A percentile compares a stretch with the other conserved stretches of the same genome.
Evolutionary conservation across 2,329 filamentous ascomycete species (phyloP).

Genomic region (Sphaerostilbella broomeana): DNA sequence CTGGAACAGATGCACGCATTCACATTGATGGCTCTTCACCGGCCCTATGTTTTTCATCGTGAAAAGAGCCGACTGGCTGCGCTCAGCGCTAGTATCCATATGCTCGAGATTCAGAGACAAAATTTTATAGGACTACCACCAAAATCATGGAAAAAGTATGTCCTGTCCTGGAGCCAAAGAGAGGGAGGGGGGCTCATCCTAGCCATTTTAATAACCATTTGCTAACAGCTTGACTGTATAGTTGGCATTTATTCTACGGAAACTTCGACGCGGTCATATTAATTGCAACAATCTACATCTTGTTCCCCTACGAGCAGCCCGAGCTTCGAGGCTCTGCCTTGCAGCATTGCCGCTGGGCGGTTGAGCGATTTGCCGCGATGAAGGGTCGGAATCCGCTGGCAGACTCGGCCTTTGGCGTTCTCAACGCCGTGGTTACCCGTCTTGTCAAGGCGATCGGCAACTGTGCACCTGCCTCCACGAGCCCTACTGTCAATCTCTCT

Average conservation of each 20-base stretch:
- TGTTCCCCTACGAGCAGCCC: slow-evolving; percentile 50
- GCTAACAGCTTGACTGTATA: slow-evolving; percentile 14
- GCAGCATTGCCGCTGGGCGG: slow-evolving; percentile 54
- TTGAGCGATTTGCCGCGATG: slow-evolving; percentile 53
- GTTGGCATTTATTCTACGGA: slow-evolving; percentile 53
- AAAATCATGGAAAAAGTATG: slow-evolving; percentile 41
- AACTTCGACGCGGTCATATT: slow-evolving; percentile 59
- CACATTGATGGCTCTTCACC: slow-evolving; percentile 53
- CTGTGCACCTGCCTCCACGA: slow-evolving; percentile 15
- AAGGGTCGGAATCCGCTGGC: slow-evolving; percentile 47
- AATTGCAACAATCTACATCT: slow-evolving; percentile 53
- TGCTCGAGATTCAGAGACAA: slow-evolving; percentile 48
- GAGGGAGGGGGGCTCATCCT: too few relatives aligned
- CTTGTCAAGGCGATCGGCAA: slow-evolving; percentile 44
- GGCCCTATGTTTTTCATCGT: slow-evolving; percentile 56
- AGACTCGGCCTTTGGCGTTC: slow-evolving; percentile 46
- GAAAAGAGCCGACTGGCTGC: slow-evolving; percentile 47
- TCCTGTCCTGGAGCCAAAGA: background rate
- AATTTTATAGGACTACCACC: slow-evolving; percentile 43
- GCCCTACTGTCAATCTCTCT: slow-evolving; percentile 13
- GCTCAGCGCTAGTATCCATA: slow-evolving; percentile 47
- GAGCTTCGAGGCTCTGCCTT: slow-evolving; percentile 41
- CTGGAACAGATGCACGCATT: slow-evolving; percentile 46
- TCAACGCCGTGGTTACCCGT: slow-evolving; percentile 48
- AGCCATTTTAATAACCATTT: background rate